Percentiles rank a stretch among this genome's conserved stretches.
phyloP scores from a whole-genome alignment of 148 eudicot genomes.

The Linanthus parryae region DNA sequence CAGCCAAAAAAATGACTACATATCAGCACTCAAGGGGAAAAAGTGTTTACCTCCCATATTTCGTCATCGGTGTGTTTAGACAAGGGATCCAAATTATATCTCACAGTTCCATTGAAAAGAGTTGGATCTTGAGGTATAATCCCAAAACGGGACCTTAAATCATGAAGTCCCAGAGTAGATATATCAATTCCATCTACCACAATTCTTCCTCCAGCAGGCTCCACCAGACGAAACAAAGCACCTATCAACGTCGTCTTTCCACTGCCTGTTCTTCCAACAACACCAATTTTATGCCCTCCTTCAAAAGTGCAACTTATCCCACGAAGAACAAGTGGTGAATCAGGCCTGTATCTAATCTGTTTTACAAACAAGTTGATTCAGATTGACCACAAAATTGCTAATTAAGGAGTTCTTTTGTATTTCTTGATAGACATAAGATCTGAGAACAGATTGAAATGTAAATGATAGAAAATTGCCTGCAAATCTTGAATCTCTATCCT shows the following conservation, averaged over 20 bases:
- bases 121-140: slow-evolving; percentile 93
- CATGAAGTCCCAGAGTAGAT: slow-evolving; percentile 72
- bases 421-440: too few relatives aligned
- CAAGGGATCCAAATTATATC: slow-evolving; percentile 81
- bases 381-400: too few relatives aligned
- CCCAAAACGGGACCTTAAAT: slow-evolving; percentile 74
- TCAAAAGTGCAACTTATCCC: slow-evolving; percentile 82
- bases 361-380: too few relatives aligned
- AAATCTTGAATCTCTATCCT: slow-evolving; percentile 77
- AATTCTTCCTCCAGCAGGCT: slow-evolving; percentile 65
- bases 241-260: slow-evolving; percentile 91
- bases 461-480: slow-evolving; percentile 39
- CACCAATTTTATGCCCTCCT: slow-evolving; percentile 84
- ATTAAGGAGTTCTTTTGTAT: too few relatives aligned
- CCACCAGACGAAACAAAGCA: slow-evolving; percentile 82
- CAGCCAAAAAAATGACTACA: neutral
- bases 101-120: slow-evolving; percentile 78
- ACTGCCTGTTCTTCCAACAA: slow-evolving; percentile 94
- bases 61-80: slow-evolving; percentile 53
- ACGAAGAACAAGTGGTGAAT: slow-evolving; percentile 71
- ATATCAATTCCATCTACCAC: slow-evolving; percentile 76
- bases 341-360: slow-evolving; percentile 77
- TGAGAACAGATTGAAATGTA: neutral
- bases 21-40: neutral
- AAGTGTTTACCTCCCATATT: slow-evolving; percentile 84